Evolutionary conservation across 1,284 basidiomycete species (phyloP).

Genomic region (Athelia sp.): DNA sequence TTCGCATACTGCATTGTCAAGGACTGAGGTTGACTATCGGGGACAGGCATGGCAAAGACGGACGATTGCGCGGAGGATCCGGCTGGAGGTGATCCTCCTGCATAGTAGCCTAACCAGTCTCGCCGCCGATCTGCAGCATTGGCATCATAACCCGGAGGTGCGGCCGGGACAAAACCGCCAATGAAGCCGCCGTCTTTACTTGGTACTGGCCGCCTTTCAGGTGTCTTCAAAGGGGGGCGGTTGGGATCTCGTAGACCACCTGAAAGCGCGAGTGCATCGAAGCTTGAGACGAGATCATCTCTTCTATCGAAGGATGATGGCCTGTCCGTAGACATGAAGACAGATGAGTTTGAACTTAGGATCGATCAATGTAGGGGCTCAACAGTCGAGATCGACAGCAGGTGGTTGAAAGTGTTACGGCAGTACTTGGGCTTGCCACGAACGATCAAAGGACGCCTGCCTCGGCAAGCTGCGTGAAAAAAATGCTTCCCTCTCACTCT

Average conservation of each 20-base stretch:
- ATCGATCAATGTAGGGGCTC: no score
- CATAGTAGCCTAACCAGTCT: no score
- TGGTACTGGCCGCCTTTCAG: conserved; percentile 4
- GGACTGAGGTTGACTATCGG: conserved; percentile 31
- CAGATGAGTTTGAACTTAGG: not conserved
- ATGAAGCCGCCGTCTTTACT: conserved; percentile 22
- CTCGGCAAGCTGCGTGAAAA: not conserved
- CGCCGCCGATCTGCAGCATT: no score
- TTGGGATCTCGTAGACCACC: conserved; percentile 10
- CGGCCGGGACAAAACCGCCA: conserved; percentile 27
- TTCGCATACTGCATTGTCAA: conserved; percentile 62
- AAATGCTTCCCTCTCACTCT: not conserved
- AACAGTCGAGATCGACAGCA: no score
- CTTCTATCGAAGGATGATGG: not conserved
- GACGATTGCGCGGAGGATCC: conserved; percentile 19
- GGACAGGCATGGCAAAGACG: conserved; percentile 35
- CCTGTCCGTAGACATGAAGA: not conserved
- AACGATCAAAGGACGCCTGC: not conserved
- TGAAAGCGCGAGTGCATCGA: conserved; percentile 31
- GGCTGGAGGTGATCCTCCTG: not conserved
- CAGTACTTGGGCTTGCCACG: no score
- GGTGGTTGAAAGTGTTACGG: no score
- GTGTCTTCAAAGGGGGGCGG: conserved; percentile 9
- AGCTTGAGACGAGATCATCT: conserved; percentile 30
- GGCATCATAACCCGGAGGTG: no score